These are phyloP conservation scores for Aspergillus haitiensis DNA, from an alignment of 495 filamentous ascomycete genomes.

Conservation along the genomic window DNA sequence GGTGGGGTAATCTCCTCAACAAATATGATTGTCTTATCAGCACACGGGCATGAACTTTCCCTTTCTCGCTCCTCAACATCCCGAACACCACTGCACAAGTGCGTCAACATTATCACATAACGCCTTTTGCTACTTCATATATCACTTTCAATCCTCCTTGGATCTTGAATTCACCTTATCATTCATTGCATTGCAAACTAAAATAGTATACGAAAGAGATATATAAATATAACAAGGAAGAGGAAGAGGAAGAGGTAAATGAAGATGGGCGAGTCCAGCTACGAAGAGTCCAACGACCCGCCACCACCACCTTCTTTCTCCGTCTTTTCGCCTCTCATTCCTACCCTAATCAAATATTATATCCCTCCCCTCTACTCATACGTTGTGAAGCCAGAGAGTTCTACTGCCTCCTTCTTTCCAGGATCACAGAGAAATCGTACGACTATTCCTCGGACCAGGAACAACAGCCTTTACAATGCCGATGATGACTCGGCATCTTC, in stretches of 20 bases:
- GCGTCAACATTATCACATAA: neutral
- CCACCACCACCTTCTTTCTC: slow-evolving; percentile 11
- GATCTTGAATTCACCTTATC: too few species aligned
- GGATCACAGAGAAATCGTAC: slow-evolving; percentile 5
- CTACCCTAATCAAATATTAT: slow-evolving; percentile 36
- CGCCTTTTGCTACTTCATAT: too few species aligned
- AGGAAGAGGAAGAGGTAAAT: neutral
- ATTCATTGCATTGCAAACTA: too few species aligned
- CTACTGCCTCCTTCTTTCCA: neutral
- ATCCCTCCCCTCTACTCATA: slow-evolving; percentile 31
- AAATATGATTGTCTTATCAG: slow-evolving; percentile 17
- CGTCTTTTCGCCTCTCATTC: slow-evolving; percentile 31
- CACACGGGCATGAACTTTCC: neutral
- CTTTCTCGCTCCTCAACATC: neutral
- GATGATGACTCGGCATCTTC: neutral
- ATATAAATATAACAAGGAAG: too few species aligned
- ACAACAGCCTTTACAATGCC: too few species aligned
- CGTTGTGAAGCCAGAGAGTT: neutral
- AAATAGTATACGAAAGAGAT: too few species aligned
- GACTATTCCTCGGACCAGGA: neutral
- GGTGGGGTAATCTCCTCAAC: slow-evolving; percentile 6
- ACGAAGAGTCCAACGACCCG: slow-evolving; percentile 13
- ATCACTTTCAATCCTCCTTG: too few species aligned
- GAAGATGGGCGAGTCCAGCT: slow-evolving; percentile 16
- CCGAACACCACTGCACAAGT: neutral